These are phyloP conservation scores for Venturia pyrina DNA, from an alignment of 2,329 filamentous ascomycete species.

Conservation along the genomic window DNA sequence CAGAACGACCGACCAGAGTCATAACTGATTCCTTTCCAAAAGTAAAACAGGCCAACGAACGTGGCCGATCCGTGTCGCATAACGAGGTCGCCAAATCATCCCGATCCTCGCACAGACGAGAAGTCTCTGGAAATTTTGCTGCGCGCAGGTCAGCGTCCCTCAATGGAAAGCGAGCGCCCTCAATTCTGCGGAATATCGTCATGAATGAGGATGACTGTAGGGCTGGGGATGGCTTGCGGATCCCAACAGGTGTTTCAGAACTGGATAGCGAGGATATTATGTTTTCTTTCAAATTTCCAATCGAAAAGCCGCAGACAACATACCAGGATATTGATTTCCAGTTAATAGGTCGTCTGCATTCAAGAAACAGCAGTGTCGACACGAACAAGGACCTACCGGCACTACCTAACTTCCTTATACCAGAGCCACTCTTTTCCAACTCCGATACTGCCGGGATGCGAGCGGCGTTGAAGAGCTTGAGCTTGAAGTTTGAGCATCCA, in stretches of 20 bases:
- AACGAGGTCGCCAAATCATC: neutral
- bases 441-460: neutral
- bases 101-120: neutral
- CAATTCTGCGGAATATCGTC: neutral
- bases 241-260: neutral
- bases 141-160: neutral
- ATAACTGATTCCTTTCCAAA: neutral
- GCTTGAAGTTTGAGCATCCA: neutral
- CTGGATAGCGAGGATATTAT: neutral
- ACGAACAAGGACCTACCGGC: constrained; percentile 10
- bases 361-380: neutral
- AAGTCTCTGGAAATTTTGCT: neutral
- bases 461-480: neutral
- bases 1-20: neutral
- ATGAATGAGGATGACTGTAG: neutral
- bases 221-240: neutral
- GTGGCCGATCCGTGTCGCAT: neutral
- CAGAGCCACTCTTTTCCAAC: constrained; percentile 8
- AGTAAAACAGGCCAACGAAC: neutral
- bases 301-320: neutral
- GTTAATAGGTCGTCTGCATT: neutral
- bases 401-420: constrained; percentile 10
- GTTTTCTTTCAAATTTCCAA: neutral
- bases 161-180: neutral
- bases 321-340: neutral